Evolutionary conservation across 2,329 filamentous ascomycete genomes (phyloP), one percentile per base, ranked within the genome.

Genomic region (Claviceps paspali): DNA sequence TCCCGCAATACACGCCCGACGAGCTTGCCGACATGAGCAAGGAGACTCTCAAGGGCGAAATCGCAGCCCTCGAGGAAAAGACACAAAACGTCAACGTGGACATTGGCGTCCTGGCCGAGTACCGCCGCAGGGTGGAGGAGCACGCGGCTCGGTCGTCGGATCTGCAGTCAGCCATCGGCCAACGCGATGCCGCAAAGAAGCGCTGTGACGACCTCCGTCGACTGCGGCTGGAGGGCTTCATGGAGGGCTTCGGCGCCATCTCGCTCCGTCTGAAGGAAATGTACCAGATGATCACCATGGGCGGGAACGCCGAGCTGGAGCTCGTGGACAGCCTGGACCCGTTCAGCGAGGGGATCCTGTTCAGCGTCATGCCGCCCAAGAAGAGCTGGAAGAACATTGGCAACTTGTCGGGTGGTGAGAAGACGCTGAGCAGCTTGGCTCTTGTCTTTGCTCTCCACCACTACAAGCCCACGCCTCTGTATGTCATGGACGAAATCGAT

Each of bases 201-300:
- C 81, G 86, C 7, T 86, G 87, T 49, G 88, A 96, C 51, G 86
- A 95, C 47, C 76, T 98, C 36, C 82, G 91, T 10, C 82, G 85
- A 11, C 68, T 94, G 35, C 83, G 91, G 22, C 68, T 96, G 6
- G 88, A 95, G 49, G 88, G 91, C 26, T 98, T 98, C 70, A 96
- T 96, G 87, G 85, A 92, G 54, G 91, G 92, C 28, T 96, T 98
- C 64, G 81, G 80, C 51, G 81, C 76, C 44, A 98, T 98, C 58
- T 96, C 88, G 1, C 68, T 95, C 18, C 82, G 88, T 1, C 69
- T 98, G 32, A 98, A 98, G 65, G 91, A 98, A 54, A 98, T 98
- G 91, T 98, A 98, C 63, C 91, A 98, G 57, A 95, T 98, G 87
- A 98, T 98, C 56, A 98, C 91, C 17, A 96, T 98, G 86, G 91